Percentiles rank a stretch among this genome's conserved stretches.
phyloP scores from a whole-genome alignment of 2,329 filamentous ascomycete genomes.

The Beauveria varroae region DNA sequence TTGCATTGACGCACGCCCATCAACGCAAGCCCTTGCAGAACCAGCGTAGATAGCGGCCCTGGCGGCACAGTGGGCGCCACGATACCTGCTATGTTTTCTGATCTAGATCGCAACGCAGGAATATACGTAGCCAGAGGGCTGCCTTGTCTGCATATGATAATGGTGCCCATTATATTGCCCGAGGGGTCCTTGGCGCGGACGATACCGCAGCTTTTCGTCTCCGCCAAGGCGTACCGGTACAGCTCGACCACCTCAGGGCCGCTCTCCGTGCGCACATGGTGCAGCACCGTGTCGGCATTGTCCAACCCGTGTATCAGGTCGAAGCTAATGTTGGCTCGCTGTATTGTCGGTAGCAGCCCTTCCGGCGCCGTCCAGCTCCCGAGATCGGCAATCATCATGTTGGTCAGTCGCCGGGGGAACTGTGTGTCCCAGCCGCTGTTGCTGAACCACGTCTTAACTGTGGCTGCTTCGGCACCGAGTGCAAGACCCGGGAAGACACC shows the following conservation, averaged over 20 bases:
- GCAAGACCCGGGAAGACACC: conserved; percentile 85
- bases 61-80: conserved; percentile 71
- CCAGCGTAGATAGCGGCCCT: conserved; percentile 58
- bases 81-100: conserved; percentile 62
- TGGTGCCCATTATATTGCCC: conserved; percentile 65
- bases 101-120: conserved; percentile 56
- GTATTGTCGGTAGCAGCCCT: conserved; percentile 65
- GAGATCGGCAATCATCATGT: conserved; percentile 68
- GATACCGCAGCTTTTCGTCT: conserved; percentile 67
- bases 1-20: conserved; percentile 80
- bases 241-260: conserved; percentile 73
- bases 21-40: conserved; percentile 69
- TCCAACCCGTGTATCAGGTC: conserved; percentile 77
- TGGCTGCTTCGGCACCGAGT: conserved; percentile 37
- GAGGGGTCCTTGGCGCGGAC: conserved; percentile 69
- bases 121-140: conserved; percentile 63
- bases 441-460: conserved; percentile 71
- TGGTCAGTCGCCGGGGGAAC: conserved; percentile 49
- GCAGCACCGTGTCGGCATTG: conserved; percentile 64
- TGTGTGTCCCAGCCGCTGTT: conserved; percentile 78
- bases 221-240: conserved; percentile 67
- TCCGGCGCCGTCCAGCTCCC: conserved; percentile 67
- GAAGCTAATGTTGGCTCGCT: conserved; percentile 67
- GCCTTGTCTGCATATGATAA: conserved; percentile 68
- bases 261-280: conserved; percentile 65